These are phyloP conservation scores for Yarrowia hollandica DNA, from an alignment of 805 yeast species.

Conservation along the genomic window DNA sequence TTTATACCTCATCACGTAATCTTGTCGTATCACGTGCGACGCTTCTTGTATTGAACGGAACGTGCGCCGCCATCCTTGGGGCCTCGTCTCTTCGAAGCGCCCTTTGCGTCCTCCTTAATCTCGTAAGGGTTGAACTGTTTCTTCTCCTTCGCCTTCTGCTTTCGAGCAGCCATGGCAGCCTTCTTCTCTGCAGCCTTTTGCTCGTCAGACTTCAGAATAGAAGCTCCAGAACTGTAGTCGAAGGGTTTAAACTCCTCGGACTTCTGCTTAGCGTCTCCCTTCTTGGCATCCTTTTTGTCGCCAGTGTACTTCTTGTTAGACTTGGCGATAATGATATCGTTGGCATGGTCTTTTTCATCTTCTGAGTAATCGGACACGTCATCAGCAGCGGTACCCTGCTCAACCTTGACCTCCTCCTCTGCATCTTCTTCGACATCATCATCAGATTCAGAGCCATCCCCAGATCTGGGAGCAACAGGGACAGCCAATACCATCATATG, in stretches of 20 bases:
- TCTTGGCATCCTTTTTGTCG: conserved; percentile 13
- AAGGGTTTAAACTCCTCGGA: conserved; percentile 32
- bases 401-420: not conserved
- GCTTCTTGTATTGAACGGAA: conserved; percentile 32
- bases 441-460: not conserved
- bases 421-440: not conserved
- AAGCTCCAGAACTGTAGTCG: conserved; percentile 37
- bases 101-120: conserved; percentile 32
- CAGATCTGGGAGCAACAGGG: conserved; percentile 18
- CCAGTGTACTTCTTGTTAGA: conserved; percentile 25
- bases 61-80: conserved; percentile 31
- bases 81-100: conserved; percentile 31
- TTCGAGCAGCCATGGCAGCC: not conserved
- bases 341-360: not conserved
- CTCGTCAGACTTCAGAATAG: conserved; percentile 33
- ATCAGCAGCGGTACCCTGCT: not conserved
- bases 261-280: not conserved
- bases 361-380: conserved; percentile 10
- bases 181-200: conserved; percentile 21
- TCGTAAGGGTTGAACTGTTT: conserved; percentile 35
- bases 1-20: not conserved
- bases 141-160: conserved; percentile 26
- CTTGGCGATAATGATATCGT: conserved; percentile 25
- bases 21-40: conserved; percentile 11
- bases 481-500: conserved; percentile 25